phyloP scores from a whole-genome alignment of 2,329 filamentous ascomycete genomes.

The Hymenoscyphus fructigenus region DNA sequence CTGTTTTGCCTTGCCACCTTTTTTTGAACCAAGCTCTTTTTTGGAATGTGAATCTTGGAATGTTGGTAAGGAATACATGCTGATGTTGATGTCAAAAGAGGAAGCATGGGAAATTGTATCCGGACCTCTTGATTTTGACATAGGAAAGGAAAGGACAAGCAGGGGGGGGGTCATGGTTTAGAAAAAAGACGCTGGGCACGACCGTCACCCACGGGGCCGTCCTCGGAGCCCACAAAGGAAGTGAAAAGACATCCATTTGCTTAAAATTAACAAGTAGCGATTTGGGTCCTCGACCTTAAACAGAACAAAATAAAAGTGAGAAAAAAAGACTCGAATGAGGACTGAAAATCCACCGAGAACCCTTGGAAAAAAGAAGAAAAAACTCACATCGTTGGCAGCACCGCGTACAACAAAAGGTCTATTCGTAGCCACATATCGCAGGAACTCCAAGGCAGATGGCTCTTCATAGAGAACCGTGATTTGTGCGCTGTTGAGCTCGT shows the following conservation, averaged over 20 bases:
- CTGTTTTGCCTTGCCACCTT: background rate
- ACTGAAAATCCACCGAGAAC: too few relatives aligned
- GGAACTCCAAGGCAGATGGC: constrained; percentile 75
- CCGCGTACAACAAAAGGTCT: constrained; percentile 70
- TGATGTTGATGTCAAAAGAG: too few relatives aligned
- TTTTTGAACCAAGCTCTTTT: background rate
- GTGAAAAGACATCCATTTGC: too few relatives aligned
- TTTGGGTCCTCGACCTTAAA: too few relatives aligned
- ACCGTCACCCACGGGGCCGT: too few relatives aligned
- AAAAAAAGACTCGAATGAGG: background rate
- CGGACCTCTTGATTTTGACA: too few relatives aligned
- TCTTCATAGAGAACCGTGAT: constrained; percentile 63
- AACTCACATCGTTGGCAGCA: constrained; percentile 47
- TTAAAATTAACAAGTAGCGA: too few relatives aligned
- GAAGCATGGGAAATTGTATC: too few relatives aligned
- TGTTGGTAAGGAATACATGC: background rate
- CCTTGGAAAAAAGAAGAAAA: background rate
- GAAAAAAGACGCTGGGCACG: too few relatives aligned
- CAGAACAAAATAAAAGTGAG: background rate
- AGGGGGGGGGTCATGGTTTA: too few relatives aligned
- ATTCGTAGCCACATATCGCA: constrained; percentile 73
- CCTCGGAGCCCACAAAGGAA: too few relatives aligned
- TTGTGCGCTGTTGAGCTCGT: constrained; percentile 64
- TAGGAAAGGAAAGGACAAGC: too few relatives aligned
- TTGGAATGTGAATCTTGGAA: background rate